A percentile compares a stretch with the other conserved stretches of the same genome.
Conservation (phyloP, 1,284 basidiomycete genomes). For the Malassezia sp. region DNA sequence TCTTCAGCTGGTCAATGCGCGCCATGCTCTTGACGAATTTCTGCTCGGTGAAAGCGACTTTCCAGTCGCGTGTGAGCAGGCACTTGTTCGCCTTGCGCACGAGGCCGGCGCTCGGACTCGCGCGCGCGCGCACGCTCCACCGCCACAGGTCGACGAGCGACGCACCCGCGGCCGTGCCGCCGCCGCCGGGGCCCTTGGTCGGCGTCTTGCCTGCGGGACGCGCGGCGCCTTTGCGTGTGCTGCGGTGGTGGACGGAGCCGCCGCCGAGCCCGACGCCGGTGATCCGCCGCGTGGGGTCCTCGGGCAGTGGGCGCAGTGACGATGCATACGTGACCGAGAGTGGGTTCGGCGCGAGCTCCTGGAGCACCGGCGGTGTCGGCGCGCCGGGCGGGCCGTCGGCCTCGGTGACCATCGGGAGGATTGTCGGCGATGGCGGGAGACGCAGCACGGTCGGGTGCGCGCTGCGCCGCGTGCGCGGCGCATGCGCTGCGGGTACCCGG, state of each 20-base stretch:
- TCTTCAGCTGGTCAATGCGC: conserved; percentile 72
- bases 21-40: conserved; percentile 62
- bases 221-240: conserved; percentile 19
- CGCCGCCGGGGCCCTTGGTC: conserved; percentile 25
- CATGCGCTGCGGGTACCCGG: background rate
- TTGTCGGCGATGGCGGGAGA: conserved; percentile 10
- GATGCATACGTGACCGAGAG: conserved; percentile 43
- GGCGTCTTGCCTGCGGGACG: conserved; percentile 3
- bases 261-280: conserved; percentile 38
- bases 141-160: conserved; percentile 34
- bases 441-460: conserved; percentile 2
- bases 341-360: conserved; percentile 38
- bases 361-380: conserved; percentile 32
- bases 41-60: conserved; percentile 43
- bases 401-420: conserved; percentile 2
- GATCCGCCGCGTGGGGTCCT: conserved; percentile 37
- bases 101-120: conserved; percentile 35
- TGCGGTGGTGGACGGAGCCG: conserved; percentile 37
- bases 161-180: too few relatives aligned
- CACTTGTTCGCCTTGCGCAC: conserved; percentile 46
- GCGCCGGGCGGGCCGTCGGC: conserved; percentile 6
- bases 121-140: conserved; percentile 39
- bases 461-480: background rate
- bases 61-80: conserved; percentile 42
- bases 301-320: conserved; percentile 38